Evolutionary conservation across 441 rosid genomes (phyloP).

Genomic region (Raphanus hybrid): DNA sequence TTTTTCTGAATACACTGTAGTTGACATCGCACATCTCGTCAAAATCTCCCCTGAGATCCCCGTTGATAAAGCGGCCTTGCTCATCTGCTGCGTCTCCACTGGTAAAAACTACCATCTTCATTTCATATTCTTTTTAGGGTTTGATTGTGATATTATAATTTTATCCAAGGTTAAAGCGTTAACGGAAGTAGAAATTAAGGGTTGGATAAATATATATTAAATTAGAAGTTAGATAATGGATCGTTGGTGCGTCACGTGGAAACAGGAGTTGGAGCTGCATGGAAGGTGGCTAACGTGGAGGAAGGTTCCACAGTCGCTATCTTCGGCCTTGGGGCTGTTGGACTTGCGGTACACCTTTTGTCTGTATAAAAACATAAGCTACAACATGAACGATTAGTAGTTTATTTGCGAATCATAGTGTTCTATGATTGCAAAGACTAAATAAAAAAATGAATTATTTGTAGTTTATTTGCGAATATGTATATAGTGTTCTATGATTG

Average conservation of each 20-base stretch:
- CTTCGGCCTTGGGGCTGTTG: slow-evolving; percentile 70
- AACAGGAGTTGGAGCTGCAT: slow-evolving; percentile 62
- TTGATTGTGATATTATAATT: neutral
- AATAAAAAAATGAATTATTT: neutral
- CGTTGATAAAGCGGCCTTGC: slow-evolving; percentile 59
- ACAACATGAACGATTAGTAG: neutral
- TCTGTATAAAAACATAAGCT: neutral
- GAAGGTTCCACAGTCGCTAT: slow-evolving; percentile 61
- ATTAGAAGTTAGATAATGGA: too few species aligned
- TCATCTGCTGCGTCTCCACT: slow-evolving; percentile 69
- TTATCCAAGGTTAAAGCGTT: neutral
- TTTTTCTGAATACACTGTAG: slow-evolving; percentile 70
- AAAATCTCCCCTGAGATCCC: slow-evolving; percentile 56
- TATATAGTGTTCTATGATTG: neutral
- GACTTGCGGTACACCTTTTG: slow-evolving; percentile 55
- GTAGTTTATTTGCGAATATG: neutral
- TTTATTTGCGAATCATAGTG: neutral
- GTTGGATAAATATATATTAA: neutral
- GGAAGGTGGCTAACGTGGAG: slow-evolving; percentile 60
- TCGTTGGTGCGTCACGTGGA: neutral
- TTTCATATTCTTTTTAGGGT: neutral
- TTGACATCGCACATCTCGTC: slow-evolving; percentile 61
- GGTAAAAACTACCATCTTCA: slow-evolving; percentile 39
- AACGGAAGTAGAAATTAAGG: neutral
- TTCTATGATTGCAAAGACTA: neutral